Conservation (phyloP, 352 stramenopile genomes). For the Phytophthora capsici region DNA sequence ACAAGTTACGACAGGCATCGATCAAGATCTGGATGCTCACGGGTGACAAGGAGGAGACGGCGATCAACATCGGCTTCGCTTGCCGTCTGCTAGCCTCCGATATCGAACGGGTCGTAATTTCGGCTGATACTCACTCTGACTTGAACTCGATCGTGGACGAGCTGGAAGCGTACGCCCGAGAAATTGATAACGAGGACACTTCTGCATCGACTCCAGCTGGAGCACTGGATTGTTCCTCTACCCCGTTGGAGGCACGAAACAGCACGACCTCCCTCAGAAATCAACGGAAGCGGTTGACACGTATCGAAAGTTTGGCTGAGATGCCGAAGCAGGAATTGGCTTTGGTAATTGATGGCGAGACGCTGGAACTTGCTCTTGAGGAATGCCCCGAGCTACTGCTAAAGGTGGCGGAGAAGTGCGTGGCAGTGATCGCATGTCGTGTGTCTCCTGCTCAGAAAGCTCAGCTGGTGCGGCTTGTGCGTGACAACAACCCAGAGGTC, state of each 20-base stretch:
- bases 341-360: constrained; percentile 86
- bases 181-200: constrained; percentile 36
- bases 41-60: constrained; percentile 95
- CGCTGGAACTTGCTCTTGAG: constrained; percentile 76
- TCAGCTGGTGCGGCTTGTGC: constrained; percentile 92
- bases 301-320: constrained; percentile 71
- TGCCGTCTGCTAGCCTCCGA: constrained; percentile 91
- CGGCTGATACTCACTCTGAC: constrained; percentile 76
- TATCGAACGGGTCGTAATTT: constrained; percentile 91
- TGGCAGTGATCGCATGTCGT: constrained; percentile 93
- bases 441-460: constrained; percentile 95
- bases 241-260: constrained; percentile 19
- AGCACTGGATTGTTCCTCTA: not conserved
- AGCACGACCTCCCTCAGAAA: constrained; percentile 15
- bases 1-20: constrained; percentile 89
- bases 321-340: constrained; percentile 55
- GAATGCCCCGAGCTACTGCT: constrained; percentile 77
- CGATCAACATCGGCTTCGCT: constrained; percentile 96
- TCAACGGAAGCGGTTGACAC: constrained; percentile 49
- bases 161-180: constrained; percentile 56
- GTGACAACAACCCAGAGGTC: constrained; percentile 83
- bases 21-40: constrained; percentile 97
- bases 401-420: constrained; percentile 83
- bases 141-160: constrained; percentile 67
- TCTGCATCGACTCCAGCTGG: constrained; percentile 23